Evolutionary conservation across 306 rosid genomes (phyloP).

Genomic region (Cicer pinnatifidum): DNA sequence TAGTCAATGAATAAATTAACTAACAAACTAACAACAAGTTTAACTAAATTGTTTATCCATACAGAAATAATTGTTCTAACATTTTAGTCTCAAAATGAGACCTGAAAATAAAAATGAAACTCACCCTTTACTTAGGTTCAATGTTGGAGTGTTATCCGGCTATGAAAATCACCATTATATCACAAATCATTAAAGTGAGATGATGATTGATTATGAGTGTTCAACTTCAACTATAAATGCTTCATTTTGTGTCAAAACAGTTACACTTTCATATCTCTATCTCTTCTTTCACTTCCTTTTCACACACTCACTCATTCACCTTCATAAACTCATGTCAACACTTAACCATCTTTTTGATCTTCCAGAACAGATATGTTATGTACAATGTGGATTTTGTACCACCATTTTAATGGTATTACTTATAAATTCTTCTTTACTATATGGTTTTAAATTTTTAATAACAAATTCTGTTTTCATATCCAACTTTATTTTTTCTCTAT

Average conservation of each 20-base stretch:
- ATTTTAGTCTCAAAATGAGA: too few species aligned
- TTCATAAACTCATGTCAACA: constrained; percentile 54
- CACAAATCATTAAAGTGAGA: constrained; percentile 44
- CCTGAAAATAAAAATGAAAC: constrained; percentile 24
- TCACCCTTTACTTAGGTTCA: constrained; percentile 27
- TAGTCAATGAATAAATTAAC: too few species aligned
- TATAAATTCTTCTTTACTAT: constrained; percentile 1
- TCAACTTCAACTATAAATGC: constrained; percentile 58
- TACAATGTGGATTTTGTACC: constrained; percentile 87
- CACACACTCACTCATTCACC: constrained; percentile 13
- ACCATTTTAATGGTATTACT: constrained; percentile 71
- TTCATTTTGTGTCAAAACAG: constrained; percentile 39
- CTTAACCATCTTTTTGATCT: constrained; percentile 74
- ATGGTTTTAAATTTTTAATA: too few species aligned
- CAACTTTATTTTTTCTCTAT: not conserved
- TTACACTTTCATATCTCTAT: constrained; percentile 40
- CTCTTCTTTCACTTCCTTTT: constrained; percentile 27
- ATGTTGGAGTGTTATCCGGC: constrained; percentile 46
- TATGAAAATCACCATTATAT: constrained; percentile 44
- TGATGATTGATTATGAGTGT: constrained; percentile 51
- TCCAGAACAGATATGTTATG: constrained; percentile 83
- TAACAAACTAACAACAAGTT: too few species aligned
- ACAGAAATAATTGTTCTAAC: too few species aligned
- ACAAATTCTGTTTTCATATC: not conserved
- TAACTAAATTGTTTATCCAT: too few species aligned